Conservation (phyloP, 2,329 filamentous ascomycete genomes). For the Curvularia verruculosa region DNA sequence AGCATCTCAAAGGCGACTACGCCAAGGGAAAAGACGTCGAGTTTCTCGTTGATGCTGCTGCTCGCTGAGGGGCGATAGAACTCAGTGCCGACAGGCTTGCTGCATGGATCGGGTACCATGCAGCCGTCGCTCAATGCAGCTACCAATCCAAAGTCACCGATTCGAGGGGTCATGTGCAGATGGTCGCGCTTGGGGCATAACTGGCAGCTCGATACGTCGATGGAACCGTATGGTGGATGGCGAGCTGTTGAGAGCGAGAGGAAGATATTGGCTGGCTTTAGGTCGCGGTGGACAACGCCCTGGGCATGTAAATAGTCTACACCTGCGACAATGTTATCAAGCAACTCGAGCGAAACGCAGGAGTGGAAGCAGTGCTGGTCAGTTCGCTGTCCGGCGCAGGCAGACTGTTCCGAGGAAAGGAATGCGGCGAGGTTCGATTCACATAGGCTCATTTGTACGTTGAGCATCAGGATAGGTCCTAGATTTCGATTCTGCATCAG, state of each 20-base stretch:
- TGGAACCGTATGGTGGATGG: slow-evolving; percentile 50
- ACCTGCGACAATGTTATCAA: slow-evolving; percentile 66
- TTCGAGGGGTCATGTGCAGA: slow-evolving; percentile 62
- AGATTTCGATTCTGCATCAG: slow-evolving; percentile 26
- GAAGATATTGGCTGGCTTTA: slow-evolving; percentile 73
- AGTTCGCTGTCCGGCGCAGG: slow-evolving; percentile 14
- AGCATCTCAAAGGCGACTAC: slow-evolving; percentile 68
- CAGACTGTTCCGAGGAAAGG: slow-evolving; percentile 47
- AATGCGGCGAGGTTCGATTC: slow-evolving; percentile 67
- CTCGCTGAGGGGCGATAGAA: slow-evolving; percentile 62
- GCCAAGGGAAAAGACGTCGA: slow-evolving; percentile 68
- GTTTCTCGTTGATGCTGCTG: slow-evolving; percentile 53
- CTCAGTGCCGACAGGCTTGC: slow-evolving; percentile 64
- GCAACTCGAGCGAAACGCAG: slow-evolving; percentile 61
- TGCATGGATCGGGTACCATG: slow-evolving; percentile 29
- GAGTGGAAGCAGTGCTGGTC: slow-evolving; percentile 68
- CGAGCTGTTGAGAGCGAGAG: slow-evolving; percentile 55
- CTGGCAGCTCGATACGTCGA: slow-evolving; percentile 55
- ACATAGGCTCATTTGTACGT: slow-evolving; percentile 72
- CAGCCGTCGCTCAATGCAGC: slow-evolving; percentile 56
- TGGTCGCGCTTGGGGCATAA: slow-evolving; percentile 49
- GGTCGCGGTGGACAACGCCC: slow-evolving; percentile 68
- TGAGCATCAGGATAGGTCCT: slow-evolving; percentile 57
- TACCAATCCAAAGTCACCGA: slow-evolving; percentile 72
- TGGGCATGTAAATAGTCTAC: slow-evolving; percentile 68